Evolutionary conservation across 345 rosid species (phyloP), one percentile per base, ranked within the genome.

Genomic region (Kernera saxatilis): DNA sequence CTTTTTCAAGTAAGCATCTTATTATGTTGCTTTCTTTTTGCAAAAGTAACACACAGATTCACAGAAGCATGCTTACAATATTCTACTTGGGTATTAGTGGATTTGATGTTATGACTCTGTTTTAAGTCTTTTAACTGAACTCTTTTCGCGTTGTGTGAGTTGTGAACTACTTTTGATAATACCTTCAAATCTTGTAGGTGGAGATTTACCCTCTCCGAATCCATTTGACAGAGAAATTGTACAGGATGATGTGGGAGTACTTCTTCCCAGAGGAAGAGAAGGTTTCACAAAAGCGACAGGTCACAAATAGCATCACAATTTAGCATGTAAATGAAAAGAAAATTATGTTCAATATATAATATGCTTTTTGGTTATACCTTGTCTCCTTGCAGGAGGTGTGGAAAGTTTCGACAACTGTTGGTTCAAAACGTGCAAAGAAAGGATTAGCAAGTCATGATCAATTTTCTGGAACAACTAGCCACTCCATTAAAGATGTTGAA

Each of bases 231-330:
- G 98, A 93, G 79, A 78, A 84, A 17, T 88, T 90, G 96, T 90
- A 93, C 80, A 80, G 85, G 81, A 90, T 86, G 91, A 90, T 93
- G 93, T 93, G 97, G 97, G 90, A 77, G 56, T 93, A 93, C 79
- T 85, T 93, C 74, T 93, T 93, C 72, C 96, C 96, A 17, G 93
- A 86, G 79, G 96, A 90, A 81, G 93, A 90, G 46, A 96, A 87
- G 72, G 96, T 88, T 84, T 90, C 97, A 58, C 98, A 87, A 75
- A 79, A 97, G 39, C 86, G 93, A 58, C 96, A 90, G 97, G 98
- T 92, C 19, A 41, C 5, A 50, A 8, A 49, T 60, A 48, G 56
- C 52, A 59, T 51, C 36, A 19, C 15, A 62, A 26, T 18, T 27
- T 19, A 40, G 75, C 61, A 15, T 49, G 9, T 26, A 5, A 15